A percentile compares a stretch with the other conserved stretches of the same genome.
Conservation (phyloP, 2,329 filamentous ascomycete genomes). For the Nothopassalora personata region DNA sequence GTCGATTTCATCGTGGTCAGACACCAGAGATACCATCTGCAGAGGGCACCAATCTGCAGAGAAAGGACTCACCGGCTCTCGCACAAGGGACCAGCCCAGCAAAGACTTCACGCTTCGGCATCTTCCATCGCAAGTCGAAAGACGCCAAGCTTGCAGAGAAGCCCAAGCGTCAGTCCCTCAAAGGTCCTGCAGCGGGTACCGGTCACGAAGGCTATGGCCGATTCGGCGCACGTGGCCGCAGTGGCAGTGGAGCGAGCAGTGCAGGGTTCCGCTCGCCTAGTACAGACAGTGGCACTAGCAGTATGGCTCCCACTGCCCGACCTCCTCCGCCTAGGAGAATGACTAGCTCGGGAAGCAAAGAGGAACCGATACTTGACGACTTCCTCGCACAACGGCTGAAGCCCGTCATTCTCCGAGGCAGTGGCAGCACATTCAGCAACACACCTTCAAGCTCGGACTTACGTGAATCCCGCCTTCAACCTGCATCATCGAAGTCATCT, state of each 20-base stretch:
- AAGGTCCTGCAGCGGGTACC: conserved; percentile 85
- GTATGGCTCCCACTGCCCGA: conserved; percentile 23
- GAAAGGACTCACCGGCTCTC: conserved; percentile 32
- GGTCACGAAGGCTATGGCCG: conserved; percentile 82
- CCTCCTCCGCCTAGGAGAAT: conserved; percentile 34
- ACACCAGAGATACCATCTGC: conserved; percentile 14
- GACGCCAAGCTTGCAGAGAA: conserved; percentile 49
- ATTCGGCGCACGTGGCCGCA: conserved; percentile 60
- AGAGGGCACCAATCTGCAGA: conserved; percentile 19
- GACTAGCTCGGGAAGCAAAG: conserved; percentile 39
- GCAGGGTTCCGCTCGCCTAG: conserved; percentile 44
- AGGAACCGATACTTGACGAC: conserved; percentile 40
- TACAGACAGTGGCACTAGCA: conserved; percentile 37
- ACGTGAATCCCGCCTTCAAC: conserved; percentile 3
- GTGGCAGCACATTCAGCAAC: conserved; percentile 34
- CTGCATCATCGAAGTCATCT: conserved; percentile 19
- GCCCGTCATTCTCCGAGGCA: conserved; percentile 43
- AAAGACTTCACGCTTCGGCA: conserved; percentile 63
- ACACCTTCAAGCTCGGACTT: conserved; percentile 15
- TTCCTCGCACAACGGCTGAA: conserved; percentile 42
- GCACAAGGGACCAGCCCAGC: conserved; percentile 55
- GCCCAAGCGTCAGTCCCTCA: conserved; percentile 56
- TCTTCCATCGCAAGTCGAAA: conserved; percentile 72
- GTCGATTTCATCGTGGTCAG: conserved; percentile 14
- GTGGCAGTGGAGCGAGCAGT: conserved; percentile 53